Evolutionary conservation across 495 filamentous ascomycete species (phyloP), one percentile per base, ranked within the genome.

Genomic region (Penicillium desertorum): DNA sequence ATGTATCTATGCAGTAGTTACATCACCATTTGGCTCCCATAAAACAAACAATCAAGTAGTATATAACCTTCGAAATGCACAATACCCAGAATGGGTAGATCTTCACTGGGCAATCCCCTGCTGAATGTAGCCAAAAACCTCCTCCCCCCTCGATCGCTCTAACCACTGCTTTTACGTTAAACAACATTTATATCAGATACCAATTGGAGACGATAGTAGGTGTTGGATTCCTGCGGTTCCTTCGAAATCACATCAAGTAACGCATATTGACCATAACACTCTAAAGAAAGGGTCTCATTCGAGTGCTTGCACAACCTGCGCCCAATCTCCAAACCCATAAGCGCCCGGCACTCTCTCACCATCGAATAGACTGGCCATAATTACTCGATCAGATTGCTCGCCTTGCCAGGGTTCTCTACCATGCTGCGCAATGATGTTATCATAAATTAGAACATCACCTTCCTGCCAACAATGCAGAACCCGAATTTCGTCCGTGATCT

Each of bases 401-500:
- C 76, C 78, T 48, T 71, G 60, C 76, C 76, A 79, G 9, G 76
- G 76, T 63, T 78, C 61, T 49, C 76, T 65, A 6, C 76, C 77
- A 63, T 80, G 76, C 62, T 80, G 77, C 14, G 75, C 71, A 59
- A 79, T 71, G 27, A 75, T 55, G 64, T 79, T 80, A 61, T 79
- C 76, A 59, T 68, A 79, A 12, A 80, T 71, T 6, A 79, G 62
- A 9, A 79, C 76, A 64, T 78, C 74, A 1, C 69, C 69, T 14
- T 63, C 48, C 60, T 68, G 44, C 77, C 75, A 78, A 23, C 57
- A 58, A 59, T 79, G 76, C 56, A 78, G 52, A 41, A 78, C 75
- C 5, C 75, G 72, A 48, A 78, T 76, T 55, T 79, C 76, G 42
- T 80, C 75, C 9, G 76, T 81, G 51, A 80, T 79, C 57, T 75